Base-by-base conservation (phyloP, 2,329 filamentous ascomycete species). In the Dactylonectria estremocensis region DNA sequence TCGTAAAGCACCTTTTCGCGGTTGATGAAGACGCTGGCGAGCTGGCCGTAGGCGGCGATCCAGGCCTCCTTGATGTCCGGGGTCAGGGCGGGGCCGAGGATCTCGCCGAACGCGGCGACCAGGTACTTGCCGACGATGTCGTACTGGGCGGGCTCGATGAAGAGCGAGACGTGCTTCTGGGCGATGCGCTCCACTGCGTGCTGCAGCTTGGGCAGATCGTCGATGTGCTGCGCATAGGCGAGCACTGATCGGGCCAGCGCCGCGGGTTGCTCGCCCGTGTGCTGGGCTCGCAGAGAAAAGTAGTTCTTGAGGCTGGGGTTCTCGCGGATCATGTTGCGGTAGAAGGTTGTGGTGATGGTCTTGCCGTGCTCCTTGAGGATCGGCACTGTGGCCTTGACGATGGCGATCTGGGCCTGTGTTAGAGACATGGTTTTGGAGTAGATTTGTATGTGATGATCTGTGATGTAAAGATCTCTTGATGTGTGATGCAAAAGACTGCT, bases 311-410 rank as follows among this genome's bases (percentile, higher is more conserved):
- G 85, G 28, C 87, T 84, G 0, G 92, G 92, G 71, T 93, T 83
- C 3, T 88, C 89, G 16, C 69, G 70, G 31, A 95, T 85, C 82
- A 95, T 85, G 81, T 90, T 91, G 50, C 84, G 82, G 84, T 95
- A 95, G 83, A 95, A 95, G 69, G 87, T 82, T 1, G 84, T 86
- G n/a, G 92, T 94, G 80, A 95, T 93, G 52, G 86, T 82, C 18
- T 84, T 83, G 80, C 93, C 93, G 78, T 95, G 88, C 68, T 90
- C 84, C 70, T 89, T 87, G 8, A 95, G 86, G 18, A 94, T 87
- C 2, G 93, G 93, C 45, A 90, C 92, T 2, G 93, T 95, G 43
- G 93, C 86, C 80, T 94, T 95, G 83, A 96, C 91, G 72, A 92
- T 90, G 68, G 87, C 82, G 70, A 91, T 86, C 83, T 95, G 93